Evolutionary conservation across 1,284 basidiomycete genomes (phyloP).

Genomic region (Cryptococcus jaspeensis): DNA sequence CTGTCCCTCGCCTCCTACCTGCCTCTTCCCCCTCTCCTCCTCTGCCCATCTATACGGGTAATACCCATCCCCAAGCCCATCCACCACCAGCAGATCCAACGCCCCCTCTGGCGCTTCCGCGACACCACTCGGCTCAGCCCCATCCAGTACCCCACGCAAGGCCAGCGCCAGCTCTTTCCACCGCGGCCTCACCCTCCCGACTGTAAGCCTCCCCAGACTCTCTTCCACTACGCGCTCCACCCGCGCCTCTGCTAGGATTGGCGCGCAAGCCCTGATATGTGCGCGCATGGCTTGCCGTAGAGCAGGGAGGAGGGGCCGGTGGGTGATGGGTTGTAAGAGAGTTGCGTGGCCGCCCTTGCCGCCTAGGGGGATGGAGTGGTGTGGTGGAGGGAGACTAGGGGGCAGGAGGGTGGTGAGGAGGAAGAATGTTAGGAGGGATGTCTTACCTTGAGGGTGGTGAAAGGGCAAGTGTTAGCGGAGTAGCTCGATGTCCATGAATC

Average conservation of each 20-base stretch:
- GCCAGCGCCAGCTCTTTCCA: slow-evolving; percentile 25
- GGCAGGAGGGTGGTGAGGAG: slow-evolving; percentile 41
- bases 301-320: slow-evolving; percentile 17
- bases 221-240: slow-evolving; percentile 19
- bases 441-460: slow-evolving; percentile 26
- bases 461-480: slow-evolving; percentile 6
- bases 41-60: slow-evolving; percentile 42
- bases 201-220: slow-evolving; percentile 19
- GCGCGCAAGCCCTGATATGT: slow-evolving; percentile 23
- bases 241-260: background rate
- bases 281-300: slow-evolving; percentile 25
- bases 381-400: slow-evolving; percentile 10
- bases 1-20: background rate
- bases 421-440: slow-evolving; percentile 28
- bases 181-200: slow-evolving; percentile 26
- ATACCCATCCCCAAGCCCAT: slow-evolving; percentile 45
- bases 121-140: background rate
- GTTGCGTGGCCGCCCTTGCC: slow-evolving; percentile 31
- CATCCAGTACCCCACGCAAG: slow-evolving; percentile 17
- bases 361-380: slow-evolving; percentile 27
- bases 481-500: too few species aligned
- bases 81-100: slow-evolving; percentile 36
- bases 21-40: slow-evolving; percentile 22
- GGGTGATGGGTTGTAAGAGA: slow-evolving; percentile 30
- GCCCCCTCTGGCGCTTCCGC: background rate